These are phyloP conservation scores for Casaregolazyma suthepensis DNA, from an alignment of 1,139 yeast genomes.

Conservation along the genomic window DNA sequence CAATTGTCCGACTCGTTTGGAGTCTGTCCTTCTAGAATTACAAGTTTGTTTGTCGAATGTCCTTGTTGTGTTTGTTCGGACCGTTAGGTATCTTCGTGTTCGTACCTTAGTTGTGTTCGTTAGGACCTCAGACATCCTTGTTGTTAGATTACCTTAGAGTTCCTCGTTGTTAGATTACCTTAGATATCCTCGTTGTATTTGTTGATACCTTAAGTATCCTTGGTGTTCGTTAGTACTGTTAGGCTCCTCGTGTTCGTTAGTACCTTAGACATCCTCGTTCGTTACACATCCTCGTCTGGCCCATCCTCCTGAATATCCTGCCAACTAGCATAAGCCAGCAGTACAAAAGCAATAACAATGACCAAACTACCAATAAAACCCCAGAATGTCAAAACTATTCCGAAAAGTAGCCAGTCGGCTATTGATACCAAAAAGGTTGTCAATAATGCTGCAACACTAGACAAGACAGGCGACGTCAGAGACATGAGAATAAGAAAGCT, in stretches of 20 bases:
- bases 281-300: conserved; percentile 20
- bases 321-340: conserved; percentile 68
- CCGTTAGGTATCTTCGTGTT: too few relatives aligned
- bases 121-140: too few relatives aligned
- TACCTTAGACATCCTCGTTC: conserved; percentile 33
- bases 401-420: conserved; percentile 70
- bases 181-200: too few relatives aligned
- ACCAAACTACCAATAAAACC: conserved; percentile 37
- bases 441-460: conserved; percentile 73
- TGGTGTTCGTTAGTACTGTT: too few relatives aligned
- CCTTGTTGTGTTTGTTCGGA: too few relatives aligned
- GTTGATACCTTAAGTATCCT: too few relatives aligned
- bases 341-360: conserved; percentile 56
- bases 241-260: conserved; percentile 3
- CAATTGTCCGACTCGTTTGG: too few relatives aligned
- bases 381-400: conserved; percentile 37
- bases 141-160: too few relatives aligned
- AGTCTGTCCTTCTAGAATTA: too few relatives aligned
- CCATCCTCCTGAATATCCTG: conserved; percentile 64
- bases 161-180: too few relatives aligned
- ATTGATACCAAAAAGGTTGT: conserved; percentile 77
- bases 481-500: conserved; percentile 75
- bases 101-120: too few relatives aligned
- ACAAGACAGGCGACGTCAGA: conserved; percentile 76
- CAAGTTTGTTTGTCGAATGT: too few relatives aligned